Percentiles rank a stretch among this genome's conserved stretches.
Conservation (phyloP, 2,329 filamentous ascomycete species). For the Trichoderma afroharzianum region DNA sequence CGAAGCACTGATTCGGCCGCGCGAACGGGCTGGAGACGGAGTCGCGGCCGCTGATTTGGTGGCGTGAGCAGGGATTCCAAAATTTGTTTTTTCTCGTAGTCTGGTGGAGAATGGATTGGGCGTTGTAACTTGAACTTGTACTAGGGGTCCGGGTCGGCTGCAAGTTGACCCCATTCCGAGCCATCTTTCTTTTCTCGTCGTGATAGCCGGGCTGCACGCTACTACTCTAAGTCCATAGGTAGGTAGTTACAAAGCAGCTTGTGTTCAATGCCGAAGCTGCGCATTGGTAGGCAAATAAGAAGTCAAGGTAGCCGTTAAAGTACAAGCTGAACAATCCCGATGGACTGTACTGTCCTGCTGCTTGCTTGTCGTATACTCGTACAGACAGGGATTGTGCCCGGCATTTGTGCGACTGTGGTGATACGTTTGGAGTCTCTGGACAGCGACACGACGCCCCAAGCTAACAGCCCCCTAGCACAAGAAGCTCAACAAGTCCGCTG, state of each 20-base stretch:
- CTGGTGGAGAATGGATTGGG: not conserved
- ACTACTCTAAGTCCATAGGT: not conserved
- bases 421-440: not conserved
- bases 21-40: not conserved
- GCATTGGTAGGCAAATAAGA: not conserved
- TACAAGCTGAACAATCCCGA: not conserved
- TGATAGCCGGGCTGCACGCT: not conserved
- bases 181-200: not conserved
- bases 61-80: not conserved
- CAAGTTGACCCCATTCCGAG: conserved; percentile 15
- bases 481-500: not conserved
- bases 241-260: not conserved
- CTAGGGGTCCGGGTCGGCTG: not conserved
- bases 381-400: not conserved
- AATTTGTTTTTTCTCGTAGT: not conserved
- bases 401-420: conserved; percentile 4
- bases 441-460: not conserved
- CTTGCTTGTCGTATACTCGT: not conserved
- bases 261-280: not conserved
- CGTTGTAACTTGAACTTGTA: no score
- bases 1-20: conserved; percentile 7
- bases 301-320: not conserved
- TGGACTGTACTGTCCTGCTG: not conserved
- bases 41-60: conserved; percentile 5
- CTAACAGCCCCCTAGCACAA: not conserved